phyloP scores from a whole-genome alignment of 257 asterid genomes.

The Eustoma russellianum region DNA sequence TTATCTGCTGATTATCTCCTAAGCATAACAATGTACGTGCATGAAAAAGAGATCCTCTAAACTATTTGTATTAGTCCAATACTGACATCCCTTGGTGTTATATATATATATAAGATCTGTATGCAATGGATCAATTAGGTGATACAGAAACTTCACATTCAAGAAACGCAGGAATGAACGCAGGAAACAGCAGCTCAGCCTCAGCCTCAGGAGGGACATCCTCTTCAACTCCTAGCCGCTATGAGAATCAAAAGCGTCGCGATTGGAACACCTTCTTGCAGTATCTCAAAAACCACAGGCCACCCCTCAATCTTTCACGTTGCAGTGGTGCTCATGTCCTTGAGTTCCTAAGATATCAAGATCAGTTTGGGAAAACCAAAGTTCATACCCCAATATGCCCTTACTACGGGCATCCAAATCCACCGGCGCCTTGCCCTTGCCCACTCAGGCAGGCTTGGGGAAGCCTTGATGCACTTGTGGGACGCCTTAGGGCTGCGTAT shows the following conservation, averaged over 20 bases:
- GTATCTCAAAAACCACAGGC: constrained; percentile 82
- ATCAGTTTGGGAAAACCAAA: constrained; percentile 85
- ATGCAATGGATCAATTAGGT: constrained; percentile 15
- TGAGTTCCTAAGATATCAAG: constrained; percentile 85
- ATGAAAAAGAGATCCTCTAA: constrained; percentile 1
- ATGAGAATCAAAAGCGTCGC: constrained; percentile 88
- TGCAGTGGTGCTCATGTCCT: constrained; percentile 97
- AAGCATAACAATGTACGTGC: too few relatives aligned
- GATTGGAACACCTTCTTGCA: constrained; percentile 95
- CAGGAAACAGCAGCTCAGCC: constrained; percentile 8
- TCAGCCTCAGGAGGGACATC: constrained; percentile 26
- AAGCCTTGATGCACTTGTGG: constrained; percentile 85
- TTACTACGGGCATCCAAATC: constrained; percentile 82
- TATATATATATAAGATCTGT: too few relatives aligned
- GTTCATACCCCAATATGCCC: constrained; percentile 82
- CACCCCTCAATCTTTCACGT: constrained; percentile 76
- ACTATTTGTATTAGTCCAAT: background rate
- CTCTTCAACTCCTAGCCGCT: constrained; percentile 49
- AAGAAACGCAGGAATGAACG: constrained; percentile 23
- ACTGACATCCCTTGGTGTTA: background rate
- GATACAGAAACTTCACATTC: constrained; percentile 44
- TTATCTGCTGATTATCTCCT: too few relatives aligned
- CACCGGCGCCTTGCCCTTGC: constrained; percentile 96
- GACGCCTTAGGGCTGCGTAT: constrained; percentile 79
- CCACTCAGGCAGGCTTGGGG: constrained; percentile 97